Evolutionary conservation across 2,329 filamentous ascomycete genomes (phyloP), one percentile per base, ranked within the genome.

Genomic region (Cladophialophora yegresii): DNA sequence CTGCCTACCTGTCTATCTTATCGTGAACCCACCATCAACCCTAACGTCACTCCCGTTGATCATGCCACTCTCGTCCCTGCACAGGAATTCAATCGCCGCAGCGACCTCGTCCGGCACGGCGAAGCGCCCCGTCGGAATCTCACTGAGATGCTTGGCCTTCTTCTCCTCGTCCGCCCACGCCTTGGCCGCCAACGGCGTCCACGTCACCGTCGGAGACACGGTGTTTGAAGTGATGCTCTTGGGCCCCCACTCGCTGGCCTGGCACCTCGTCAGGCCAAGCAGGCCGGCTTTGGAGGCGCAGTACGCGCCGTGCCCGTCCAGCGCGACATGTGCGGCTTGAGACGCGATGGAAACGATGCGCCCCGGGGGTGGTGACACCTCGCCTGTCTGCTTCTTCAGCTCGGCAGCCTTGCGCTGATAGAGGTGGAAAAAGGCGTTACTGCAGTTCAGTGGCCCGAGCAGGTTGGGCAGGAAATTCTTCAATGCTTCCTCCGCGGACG

Each of bases 201-300:
- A 80, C 2, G 79, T 79, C 12, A 80, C 78, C 4, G 79, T 80
- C 12, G 80, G 80, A 12, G 75, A 77, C 2, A 82, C 77, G 3
- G 75, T 77, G 64, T 82, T 82, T 4, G 78, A 72, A 0, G 79
- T 82, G 10, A 82, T 81, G 1, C 80, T 80, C 4, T 74, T 72
- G 4, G 74, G 69, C 1, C 75, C 80, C 80, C 80, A 82, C 65
- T 82, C 80, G 26, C 75, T 78, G 0, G 80, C 80, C 77, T 80
- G 79, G 64, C 77, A 78, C 6, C 77, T 75, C 9, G 79, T 81
- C 53, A 82, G 61, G 0, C 79, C 80, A 16, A 80, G 65, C 7
- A 82, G 67, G 0, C 76, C 80, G 4, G 80, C 79, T 58, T 82
- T 82, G 4, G 77, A 80, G 0, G 80, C 80, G 62, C 80, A 82